Base-by-base conservation (phyloP, 257 asterid species). In the Solanum dulcamara region DNA sequence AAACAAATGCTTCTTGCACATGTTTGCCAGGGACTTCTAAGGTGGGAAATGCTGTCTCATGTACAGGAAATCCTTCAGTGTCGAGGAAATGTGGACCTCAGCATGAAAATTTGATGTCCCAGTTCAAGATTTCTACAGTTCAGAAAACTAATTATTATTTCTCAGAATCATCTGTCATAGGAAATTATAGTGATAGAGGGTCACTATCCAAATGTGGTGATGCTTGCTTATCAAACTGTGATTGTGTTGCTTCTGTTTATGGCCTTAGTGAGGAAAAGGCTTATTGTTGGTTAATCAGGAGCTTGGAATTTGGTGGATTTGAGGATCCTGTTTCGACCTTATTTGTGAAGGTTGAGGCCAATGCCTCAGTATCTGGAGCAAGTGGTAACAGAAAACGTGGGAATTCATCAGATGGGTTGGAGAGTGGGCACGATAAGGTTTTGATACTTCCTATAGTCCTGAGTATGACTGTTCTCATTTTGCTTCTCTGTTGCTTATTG, bases 171-270 rank as follows among this genome's bases (percentile, higher is more conserved):
- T 91, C 98, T 4, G 94, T 96, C 8, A 91, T 94, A 14, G 94
- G 95, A 2, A 96, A 96, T 85, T 96, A 94, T 75, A 94, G 95
- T 17, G 99, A 93, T 86, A 86, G 71, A 7, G 91, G 42, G 72
- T 87, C 93, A 0, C 88, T 92, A 11, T 88, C 94, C 0, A 93
- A 89, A 86, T 96, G 99, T 62, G 98, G 99, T 4, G 97, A 96
- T 18, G 93, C 93, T 5, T 96, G 99, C 81, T 90, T 94, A 42
- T 89, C 94, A 3, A 92, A 90, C 68, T 96, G 99, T 38, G 92
- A 93, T n/a, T 96, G 99, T 57, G 93, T 93, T 51, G 98, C 97
- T 53, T 94, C 98, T 9, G 93, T 96, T 66, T 92, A 93, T 15
- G 98, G 98, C 50, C 95, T 96, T 22, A 83, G 85, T 10, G 99